phyloP scores from a whole-genome alignment of 2,329 filamentous ascomycete species.

The Exophiala lecanii-corni region DNA sequence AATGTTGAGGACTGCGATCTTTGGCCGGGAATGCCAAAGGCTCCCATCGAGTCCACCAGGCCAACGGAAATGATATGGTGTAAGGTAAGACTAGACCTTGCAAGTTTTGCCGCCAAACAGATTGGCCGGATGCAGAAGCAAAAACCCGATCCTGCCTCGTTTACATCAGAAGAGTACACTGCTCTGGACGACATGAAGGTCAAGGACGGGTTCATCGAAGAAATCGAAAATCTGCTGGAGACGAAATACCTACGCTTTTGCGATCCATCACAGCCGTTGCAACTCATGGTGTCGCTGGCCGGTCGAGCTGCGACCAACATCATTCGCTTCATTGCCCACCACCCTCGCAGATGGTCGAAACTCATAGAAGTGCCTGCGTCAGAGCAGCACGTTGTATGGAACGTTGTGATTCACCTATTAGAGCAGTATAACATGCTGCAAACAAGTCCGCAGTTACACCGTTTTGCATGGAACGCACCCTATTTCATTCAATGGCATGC shows the following conservation, averaged over 20 bases:
- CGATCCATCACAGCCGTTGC: conserved; percentile 35
- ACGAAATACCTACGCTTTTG: conserved; percentile 33
- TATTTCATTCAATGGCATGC: conserved; percentile 35
- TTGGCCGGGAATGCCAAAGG: conserved; percentile 35
- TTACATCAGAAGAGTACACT: conserved; percentile 1
- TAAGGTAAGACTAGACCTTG: conserved; percentile 12
- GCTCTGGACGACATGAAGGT: conserved; percentile 6
- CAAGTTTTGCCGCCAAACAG: conserved; percentile 8
- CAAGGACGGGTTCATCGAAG: conserved; percentile 26
- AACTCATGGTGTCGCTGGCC: conserved; percentile 39
- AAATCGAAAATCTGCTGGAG: conserved; percentile 31
- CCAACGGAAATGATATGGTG: conserved; percentile 19
- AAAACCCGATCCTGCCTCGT: background rate
- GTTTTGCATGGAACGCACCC: conserved; percentile 32
- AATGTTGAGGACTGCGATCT: conserved; percentile 59
- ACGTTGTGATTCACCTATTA: conserved; percentile 29
- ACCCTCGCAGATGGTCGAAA: conserved; percentile 32
- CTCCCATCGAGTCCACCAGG: conserved; percentile 9
- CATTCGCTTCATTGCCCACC: conserved; percentile 34
- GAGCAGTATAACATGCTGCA: conserved; percentile 34
- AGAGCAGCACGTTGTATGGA: conserved; percentile 31
- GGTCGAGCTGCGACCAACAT: conserved; percentile 39
- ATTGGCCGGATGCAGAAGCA: background rate
- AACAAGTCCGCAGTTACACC: conserved; percentile 30
- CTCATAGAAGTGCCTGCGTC: conserved; percentile 27